Evolutionary conservation across 2,329 filamentous ascomycete species (phyloP), one percentile per base, ranked within the genome.

Genomic region (Penicillium sp.): DNA sequence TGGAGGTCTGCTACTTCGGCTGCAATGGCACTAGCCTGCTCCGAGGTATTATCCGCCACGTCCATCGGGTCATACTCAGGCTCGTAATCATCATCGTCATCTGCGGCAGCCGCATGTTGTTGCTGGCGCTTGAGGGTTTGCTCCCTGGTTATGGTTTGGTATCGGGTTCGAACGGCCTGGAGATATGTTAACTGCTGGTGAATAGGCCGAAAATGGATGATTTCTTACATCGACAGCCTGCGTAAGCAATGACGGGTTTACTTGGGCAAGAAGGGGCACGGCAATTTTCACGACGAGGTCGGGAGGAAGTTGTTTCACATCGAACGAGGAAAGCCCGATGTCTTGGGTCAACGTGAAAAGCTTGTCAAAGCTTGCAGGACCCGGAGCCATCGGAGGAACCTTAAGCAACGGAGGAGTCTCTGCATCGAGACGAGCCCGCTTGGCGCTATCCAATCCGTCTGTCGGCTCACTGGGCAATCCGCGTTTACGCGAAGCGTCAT

Each of bases 71-170:
- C 84, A 61, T 90, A 91, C 65, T 95, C 89, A 0, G 92, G 92
- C 64, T 96, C 92, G 65, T 96, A 96, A 62, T 96, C 90, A 58
- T 95, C 90, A 18, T 96, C 92, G 38, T 95, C 91, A 8, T 87
- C 85, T 42, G 69, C 71, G 3, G 62, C 64, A 3, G 58, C 51
- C 11, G 55, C 50, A 18, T 66, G 63, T n/a, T 56, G 67, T 62
- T 58, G 69, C 58, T 58, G 62, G 49, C 54, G 70, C 59, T 61
- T 70, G 53, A 54, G 59, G 18, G 64, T 66, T 54, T 73, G 71
- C 24, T 69, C 68, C 56, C 68, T 69, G 31, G 62, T 69, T 16
- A 72, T 60, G 5, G 70, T 65, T 50, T 71, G 60, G 54, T 72
- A 70, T 43, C 73, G 68, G 51, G 58, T 66, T 43, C 73, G 69